Percentiles rank a stretch among this genome's conserved stretches.
Conservation (phyloP, 768 basidiomycete species). For the Serendipita indica region DNA sequence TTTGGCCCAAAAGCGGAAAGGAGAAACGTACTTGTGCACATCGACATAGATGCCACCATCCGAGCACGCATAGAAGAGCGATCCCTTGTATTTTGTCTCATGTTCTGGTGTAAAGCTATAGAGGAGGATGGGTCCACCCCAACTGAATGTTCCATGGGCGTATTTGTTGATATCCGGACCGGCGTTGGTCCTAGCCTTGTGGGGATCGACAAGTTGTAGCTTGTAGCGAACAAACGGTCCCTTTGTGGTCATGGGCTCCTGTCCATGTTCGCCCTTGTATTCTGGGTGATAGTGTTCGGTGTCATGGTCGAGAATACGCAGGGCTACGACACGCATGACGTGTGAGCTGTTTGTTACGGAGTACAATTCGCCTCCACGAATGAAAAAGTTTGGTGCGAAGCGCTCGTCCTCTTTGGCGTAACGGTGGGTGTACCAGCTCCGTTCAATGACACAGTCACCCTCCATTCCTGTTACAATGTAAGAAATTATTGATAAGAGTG, state of each 20-base stretch:
- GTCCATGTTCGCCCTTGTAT: neutral
- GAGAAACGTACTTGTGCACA: neutral
- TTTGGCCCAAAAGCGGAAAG: neutral
- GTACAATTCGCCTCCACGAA: neutral
- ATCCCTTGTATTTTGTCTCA: neutral
- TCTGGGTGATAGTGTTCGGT: neutral
- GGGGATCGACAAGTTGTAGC: neutral
- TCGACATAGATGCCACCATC: neutral
- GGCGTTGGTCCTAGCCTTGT: neutral
- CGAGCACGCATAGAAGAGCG: constrained; percentile 4
- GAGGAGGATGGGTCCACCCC: constrained; percentile 1
- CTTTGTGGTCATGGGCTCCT: neutral
- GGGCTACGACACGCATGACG: neutral
- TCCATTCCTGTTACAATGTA: neutral
- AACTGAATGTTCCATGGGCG: constrained; percentile 1
- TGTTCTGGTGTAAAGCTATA: neutral
- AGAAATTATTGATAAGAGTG: neutral
- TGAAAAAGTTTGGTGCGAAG: constrained; percentile 6
- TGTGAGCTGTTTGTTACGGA: constrained; percentile 3
- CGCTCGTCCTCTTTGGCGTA: constrained; percentile 2
- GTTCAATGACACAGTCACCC: neutral
- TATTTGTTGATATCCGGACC: neutral
- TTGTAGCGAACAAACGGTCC: neutral
- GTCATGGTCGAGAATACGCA: neutral
- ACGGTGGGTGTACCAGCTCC: no score